These are phyloP conservation scores for Akanthomyces uredinophilus DNA, from an alignment of 2,329 filamentous ascomycete genomes.

Conservation along the genomic window DNA sequence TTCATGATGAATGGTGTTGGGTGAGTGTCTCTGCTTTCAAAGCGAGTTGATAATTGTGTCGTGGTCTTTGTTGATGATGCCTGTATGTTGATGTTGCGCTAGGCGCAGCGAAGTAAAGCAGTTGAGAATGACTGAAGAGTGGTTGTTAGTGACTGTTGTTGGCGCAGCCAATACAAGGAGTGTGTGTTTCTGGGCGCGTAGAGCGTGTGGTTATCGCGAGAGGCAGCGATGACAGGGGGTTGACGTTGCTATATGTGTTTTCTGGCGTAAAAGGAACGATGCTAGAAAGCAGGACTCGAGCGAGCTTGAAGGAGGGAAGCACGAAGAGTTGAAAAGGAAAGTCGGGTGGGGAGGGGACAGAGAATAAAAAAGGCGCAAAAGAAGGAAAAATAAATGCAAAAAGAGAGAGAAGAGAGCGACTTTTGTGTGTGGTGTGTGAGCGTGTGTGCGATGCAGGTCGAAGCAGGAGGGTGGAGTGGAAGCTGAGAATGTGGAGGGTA, in stretches of 20 bases:
- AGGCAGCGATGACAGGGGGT: background rate
- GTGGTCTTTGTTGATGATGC: background rate
- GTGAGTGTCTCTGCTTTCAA: background rate
- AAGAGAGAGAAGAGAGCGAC: slow-evolving; percentile 12
- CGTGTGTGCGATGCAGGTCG: background rate
- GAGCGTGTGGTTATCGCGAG: background rate
- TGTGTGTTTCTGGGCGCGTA: slow-evolving; percentile 1
- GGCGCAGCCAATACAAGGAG: slow-evolving; percentile 9
- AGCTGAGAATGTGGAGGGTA: slow-evolving; percentile 8
- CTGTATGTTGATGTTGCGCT: background rate
- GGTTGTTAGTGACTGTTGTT: slow-evolving; percentile 17
- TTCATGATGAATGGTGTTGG: slow-evolving; percentile 33
- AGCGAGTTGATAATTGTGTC: background rate
- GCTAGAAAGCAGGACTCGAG: too few relatives aligned
- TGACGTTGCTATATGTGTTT: background rate
- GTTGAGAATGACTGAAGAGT: slow-evolving; percentile 17
- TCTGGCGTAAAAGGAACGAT: background rate
- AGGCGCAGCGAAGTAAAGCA: slow-evolving; percentile 11
- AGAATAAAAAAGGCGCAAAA: slow-evolving; percentile 14
- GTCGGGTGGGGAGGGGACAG: slow-evolving; percentile 4
- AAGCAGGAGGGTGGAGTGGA: slow-evolving; percentile 1
- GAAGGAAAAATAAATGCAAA: slow-evolving; percentile 14
- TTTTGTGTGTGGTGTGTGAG: background rate
- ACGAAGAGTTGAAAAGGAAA: background rate
- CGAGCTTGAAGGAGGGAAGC: background rate